A percentile compares a stretch with the other conserved stretches of the same genome.
These are phyloP conservation scores for Neltuma alba DNA, from an alignment of 306 rosid genomes.

Conservation along the genomic window DNA sequence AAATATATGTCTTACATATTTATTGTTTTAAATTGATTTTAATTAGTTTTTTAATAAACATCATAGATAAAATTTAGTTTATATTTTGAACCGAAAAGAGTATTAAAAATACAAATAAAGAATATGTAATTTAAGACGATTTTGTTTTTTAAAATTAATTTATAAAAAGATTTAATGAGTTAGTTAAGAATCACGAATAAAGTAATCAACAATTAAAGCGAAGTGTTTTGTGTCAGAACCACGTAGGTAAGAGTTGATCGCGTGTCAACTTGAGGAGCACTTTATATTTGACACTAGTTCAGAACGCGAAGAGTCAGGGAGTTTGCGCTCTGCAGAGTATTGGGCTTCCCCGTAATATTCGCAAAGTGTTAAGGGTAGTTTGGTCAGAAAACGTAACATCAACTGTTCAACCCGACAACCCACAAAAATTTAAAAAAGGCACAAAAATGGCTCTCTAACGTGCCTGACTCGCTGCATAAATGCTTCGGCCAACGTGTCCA, in stretches of 20 bases:
- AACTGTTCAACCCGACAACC: background rate
- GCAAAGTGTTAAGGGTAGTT: background rate
- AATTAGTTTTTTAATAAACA: too few relatives aligned
- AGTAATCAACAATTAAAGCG: background rate
- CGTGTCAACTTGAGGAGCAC: background rate
- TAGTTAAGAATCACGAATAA: too few relatives aligned
- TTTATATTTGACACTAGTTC: background rate
- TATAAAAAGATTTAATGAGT: too few relatives aligned
- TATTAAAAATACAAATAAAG: too few relatives aligned
- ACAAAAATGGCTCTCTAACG: background rate
- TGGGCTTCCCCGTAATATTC: background rate
- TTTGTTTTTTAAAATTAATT: too few relatives aligned
- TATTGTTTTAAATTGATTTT: too few relatives aligned
- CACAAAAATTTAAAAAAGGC: background rate
- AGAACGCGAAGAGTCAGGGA: background rate
- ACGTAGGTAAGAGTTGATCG: background rate
- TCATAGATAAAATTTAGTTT: too few relatives aligned
- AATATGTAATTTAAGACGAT: too few relatives aligned
- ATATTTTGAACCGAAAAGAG: too few relatives aligned
- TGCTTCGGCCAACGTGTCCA: slow-evolving; percentile 28
- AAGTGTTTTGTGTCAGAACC: background rate
- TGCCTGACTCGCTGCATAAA: slow-evolving; percentile 3
- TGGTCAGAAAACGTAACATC: background rate
- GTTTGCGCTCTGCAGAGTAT: background rate
- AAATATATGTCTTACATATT: too few relatives aligned